Percentiles rank a stretch among this genome's conserved stretches.
Conservation (phyloP, 768 basidiomycete species). For the Cyathus striatus region DNA sequence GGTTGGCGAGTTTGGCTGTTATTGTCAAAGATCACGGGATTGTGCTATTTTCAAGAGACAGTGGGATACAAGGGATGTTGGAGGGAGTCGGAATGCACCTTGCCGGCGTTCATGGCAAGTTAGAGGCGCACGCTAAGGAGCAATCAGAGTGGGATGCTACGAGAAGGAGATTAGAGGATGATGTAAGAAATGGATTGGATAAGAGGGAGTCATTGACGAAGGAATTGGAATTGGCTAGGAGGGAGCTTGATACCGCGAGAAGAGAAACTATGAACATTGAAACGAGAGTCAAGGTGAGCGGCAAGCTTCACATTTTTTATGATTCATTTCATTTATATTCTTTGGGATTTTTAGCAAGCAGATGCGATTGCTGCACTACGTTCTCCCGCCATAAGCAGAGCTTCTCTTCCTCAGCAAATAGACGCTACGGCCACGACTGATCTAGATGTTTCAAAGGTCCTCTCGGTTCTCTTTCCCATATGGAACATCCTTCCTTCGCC, state of each 20-base stretch:
- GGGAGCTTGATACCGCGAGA: slow-evolving; percentile 45
- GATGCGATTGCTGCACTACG: not conserved
- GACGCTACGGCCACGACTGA: slow-evolving; percentile 15
- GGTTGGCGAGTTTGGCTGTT: slow-evolving; percentile 37
- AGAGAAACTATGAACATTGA: slow-evolving; percentile 34
- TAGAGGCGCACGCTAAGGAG: slow-evolving; percentile 35
- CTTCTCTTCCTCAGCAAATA: slow-evolving; percentile 18
- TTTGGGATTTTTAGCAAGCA: slow-evolving; percentile 1
- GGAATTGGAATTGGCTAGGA: slow-evolving; percentile 50
- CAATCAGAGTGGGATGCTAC: slow-evolving; percentile 44
- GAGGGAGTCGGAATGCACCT: slow-evolving; percentile 48
- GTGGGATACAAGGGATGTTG: slow-evolving; percentile 43
- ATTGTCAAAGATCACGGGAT: slow-evolving; percentile 57
- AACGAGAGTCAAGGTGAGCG: slow-evolving; percentile 29
- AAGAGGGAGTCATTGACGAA: slow-evolving; percentile 39
- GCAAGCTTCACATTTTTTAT: too few relatives aligned
- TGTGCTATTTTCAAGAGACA: slow-evolving; percentile 46
- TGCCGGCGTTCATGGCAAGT: slow-evolving; percentile 36
- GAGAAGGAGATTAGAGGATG: slow-evolving; percentile 43
- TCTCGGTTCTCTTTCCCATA: slow-evolving; percentile 61
- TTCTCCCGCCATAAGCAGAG: slow-evolving; percentile 17
- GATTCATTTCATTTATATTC: not conserved
- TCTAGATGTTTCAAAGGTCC: slow-evolving; percentile 48
- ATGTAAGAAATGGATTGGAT: slow-evolving; percentile 38
- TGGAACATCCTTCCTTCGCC: slow-evolving; percentile 85